Base-by-base conservation (phyloP, 352 stramenopile genomes). In the Phytophthora kernoviae region DNA sequence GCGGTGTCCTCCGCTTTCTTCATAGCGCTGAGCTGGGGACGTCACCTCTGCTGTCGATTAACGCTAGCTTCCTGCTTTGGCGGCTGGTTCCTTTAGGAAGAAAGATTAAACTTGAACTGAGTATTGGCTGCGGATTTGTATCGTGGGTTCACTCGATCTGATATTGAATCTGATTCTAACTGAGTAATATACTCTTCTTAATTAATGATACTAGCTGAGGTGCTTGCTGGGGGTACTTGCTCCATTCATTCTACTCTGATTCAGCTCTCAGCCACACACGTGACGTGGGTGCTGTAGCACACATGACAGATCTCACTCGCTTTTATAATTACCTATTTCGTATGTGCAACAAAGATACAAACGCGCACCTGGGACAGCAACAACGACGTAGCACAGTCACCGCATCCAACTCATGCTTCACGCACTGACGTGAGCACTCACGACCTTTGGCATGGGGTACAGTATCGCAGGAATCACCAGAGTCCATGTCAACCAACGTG, bases 391-490 rank as follows among this genome's bases (percentile, higher is more conserved):
- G 97, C 97, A 99, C 97, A 0, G 98, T 97, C 22, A 99, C 97
- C 8, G 99, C 96, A 10, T 96, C 96, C 36, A 99, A 65, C 39
- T 97, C 90, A 27, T 94, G 87, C 65, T 98, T 94, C 3, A 94
- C 34, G 54, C 94, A 99, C 63, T 98, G 83, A 17, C 94, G 84
- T 14, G 90, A 98, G 71, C 98, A 99, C 24, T 96, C 93, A 15
- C 89, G 47, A 99, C 97, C 76, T 99, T 99, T 3, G 90, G 97
- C 36, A 97, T 94, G 65, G 97, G 91, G 81, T 98, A 99, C 18
- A 99, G 77, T 91, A 99, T 98, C 30, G 99, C 92, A 0, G 97
- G 97, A 63, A 99, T 98, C 34, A 99, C 94, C 8, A 33, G 91
- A 98, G 72, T 99, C 97, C 42, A 98, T 98, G 61, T 99, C 80